Conservation (phyloP, 805 yeast species). For the Kodamaea laetipori region DNA sequence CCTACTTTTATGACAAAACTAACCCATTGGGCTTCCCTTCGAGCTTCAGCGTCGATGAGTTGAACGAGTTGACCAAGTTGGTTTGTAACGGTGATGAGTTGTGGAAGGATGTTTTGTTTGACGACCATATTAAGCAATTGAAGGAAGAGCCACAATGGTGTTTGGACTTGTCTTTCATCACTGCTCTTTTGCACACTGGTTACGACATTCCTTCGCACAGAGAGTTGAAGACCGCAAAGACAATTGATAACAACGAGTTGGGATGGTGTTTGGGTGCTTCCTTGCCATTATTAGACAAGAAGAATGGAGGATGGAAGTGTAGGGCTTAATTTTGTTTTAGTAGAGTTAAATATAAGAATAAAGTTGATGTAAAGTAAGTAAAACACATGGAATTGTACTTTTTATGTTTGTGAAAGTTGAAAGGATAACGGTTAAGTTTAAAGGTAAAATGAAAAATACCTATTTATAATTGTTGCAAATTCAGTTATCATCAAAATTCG, state of each 20-base stretch:
- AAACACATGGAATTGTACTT: no score
- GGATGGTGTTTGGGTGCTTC: constrained; percentile 99
- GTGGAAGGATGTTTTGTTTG: constrained; percentile 72
- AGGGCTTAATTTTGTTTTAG: constrained; percentile 26
- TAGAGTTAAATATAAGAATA: constrained; percentile 9
- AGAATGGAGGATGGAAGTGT: constrained; percentile 70
- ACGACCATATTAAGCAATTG: constrained; percentile 66
- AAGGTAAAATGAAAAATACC: no score
- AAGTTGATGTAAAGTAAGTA: background rate
- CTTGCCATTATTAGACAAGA: constrained; percentile 76
- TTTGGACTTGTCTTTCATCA: constrained; percentile 86
- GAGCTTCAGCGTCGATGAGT: constrained; percentile 81
- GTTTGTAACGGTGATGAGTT: constrained; percentile 83
- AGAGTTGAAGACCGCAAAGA: constrained; percentile 90
- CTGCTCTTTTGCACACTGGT: constrained; percentile 90
- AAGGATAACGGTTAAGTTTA: no score
- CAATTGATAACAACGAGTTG: constrained; percentile 82
- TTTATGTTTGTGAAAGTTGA: no score
- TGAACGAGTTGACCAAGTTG: constrained; percentile 73
- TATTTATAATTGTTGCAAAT: no score
- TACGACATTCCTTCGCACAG: constrained; percentile 90
- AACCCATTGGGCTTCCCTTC: constrained; percentile 93
- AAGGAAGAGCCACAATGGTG: constrained; percentile 91
- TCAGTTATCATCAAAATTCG: no score
- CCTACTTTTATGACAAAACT: constrained; percentile 94